These are phyloP conservation scores for Neocucurbitaria cava DNA, from an alignment of 2,329 filamentous ascomycete genomes.

Conservation along the genomic window DNA sequence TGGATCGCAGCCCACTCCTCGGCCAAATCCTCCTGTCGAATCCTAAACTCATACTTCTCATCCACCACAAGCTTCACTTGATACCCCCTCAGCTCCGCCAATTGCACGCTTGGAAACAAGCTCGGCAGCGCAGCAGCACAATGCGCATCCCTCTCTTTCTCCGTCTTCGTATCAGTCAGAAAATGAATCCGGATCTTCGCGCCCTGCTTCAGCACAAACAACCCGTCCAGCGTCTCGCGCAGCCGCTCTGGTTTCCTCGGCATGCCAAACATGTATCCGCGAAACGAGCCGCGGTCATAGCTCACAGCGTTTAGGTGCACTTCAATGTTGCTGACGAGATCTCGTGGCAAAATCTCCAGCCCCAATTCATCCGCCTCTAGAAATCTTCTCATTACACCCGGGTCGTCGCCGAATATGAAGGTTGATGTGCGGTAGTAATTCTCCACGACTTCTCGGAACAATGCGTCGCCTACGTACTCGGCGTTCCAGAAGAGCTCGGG, in stretches of 20 bases:
- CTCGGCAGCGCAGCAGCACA: constrained; percentile 11
- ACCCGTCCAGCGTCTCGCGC: constrained; percentile 17
- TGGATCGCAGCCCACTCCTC: constrained; percentile 9
- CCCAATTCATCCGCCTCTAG: constrained; percentile 21
- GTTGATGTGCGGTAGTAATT: constrained; percentile 28
- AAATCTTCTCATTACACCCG: constrained; percentile 22
- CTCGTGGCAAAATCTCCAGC: constrained; percentile 12
- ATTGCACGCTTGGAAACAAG: constrained; percentile 12
- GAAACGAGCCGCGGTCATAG: constrained; percentile 24
- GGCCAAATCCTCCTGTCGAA: constrained; percentile 6
- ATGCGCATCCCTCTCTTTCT: constrained; percentile 13
- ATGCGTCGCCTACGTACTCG: constrained; percentile 6
- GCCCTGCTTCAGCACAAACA: constrained; percentile 20
- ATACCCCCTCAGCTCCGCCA: constrained; percentile 12
- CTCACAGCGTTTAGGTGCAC: constrained; percentile 23
- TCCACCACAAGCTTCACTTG: constrained; percentile 23
- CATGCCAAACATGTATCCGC: constrained; percentile 26
- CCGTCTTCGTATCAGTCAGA: constrained; percentile 16
- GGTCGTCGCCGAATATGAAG: constrained; percentile 25
- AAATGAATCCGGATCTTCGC: constrained; percentile 22
- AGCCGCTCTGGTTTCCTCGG: constrained; percentile 22
- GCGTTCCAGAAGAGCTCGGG: constrained; percentile 24
- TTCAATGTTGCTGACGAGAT: constrained; percentile 18
- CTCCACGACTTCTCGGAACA: constrained; percentile 21
- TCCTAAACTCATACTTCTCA: constrained; percentile 10